Evolutionary conservation across 257 asterid genomes (phyloP).

Genomic region (Lithospermum erythrorhizon): DNA sequence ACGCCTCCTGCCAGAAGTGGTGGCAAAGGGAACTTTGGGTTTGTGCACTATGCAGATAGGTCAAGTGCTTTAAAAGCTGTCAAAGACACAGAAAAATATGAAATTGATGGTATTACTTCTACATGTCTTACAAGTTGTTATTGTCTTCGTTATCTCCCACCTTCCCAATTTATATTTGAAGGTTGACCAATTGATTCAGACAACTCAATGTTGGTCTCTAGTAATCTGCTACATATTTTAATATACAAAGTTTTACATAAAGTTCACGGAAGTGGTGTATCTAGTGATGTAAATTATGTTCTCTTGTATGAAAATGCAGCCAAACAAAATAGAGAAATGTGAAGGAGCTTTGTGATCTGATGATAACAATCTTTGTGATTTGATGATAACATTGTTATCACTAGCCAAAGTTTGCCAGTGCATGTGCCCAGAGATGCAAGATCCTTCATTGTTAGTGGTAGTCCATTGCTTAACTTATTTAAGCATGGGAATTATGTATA

Average conservation of each 20-base stretch:
- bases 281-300: no score
- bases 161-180: no score
- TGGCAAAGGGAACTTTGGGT: slow-evolving; percentile 86
- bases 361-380: no score
- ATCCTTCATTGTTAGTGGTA: neutral
- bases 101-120: slow-evolving; percentile 57
- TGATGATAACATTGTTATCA: no score
- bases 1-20: slow-evolving; percentile 96
- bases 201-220: neutral
- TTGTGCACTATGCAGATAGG: slow-evolving; percentile 87
- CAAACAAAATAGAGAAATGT: no score
- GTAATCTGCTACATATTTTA: neutral
- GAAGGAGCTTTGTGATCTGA: no score
- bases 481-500: neutral
- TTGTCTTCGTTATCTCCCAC: neutral
- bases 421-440: neutral
- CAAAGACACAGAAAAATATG: slow-evolving; percentile 72
- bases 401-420: no score
- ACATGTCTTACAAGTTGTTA: neutral
- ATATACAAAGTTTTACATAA: neutral
- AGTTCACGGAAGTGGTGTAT: neutral
- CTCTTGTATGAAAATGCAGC: no score
- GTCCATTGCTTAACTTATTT: neutral
- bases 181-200: neutral
- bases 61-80: slow-evolving; percentile 84